These are phyloP conservation scores for Saccharomyces eubayanus DNA, from an alignment of 805 yeast genomes.

Conservation along the genomic window DNA sequence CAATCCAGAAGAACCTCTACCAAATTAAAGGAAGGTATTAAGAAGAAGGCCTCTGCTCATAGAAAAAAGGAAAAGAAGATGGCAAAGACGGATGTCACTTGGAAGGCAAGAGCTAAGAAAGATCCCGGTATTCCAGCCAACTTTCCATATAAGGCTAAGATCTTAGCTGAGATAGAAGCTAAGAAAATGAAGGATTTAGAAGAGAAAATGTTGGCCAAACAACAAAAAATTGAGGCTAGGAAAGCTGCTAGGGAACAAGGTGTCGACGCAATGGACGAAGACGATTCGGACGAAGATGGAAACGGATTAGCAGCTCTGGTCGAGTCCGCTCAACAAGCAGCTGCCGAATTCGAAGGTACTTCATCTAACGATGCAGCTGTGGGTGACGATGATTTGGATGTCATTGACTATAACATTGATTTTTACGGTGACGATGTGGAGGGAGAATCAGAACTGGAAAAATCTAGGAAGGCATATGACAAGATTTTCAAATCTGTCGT, in stretches of 20 bases:
- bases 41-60: conserved; percentile 91
- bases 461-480: conserved; percentile 84
- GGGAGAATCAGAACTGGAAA: conserved; percentile 47
- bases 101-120: conserved; percentile 78
- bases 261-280: conserved; percentile 28
- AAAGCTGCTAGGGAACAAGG: conserved; percentile 32
- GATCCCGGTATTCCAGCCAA: conserved; percentile 93
- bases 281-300: conserved; percentile 35
- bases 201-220: conserved; percentile 44
- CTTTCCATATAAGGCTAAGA: conserved; percentile 87
- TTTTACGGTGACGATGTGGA: conserved; percentile 38
- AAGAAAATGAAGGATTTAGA: conserved; percentile 48
- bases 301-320: conserved; percentile 73
- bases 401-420: conserved; percentile 42
- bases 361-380: conserved; percentile 39
- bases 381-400: conserved; percentile 38
- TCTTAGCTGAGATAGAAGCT: conserved; percentile 64
- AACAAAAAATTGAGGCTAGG: conserved; percentile 38
- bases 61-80: conserved; percentile 73
- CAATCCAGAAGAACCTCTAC: conserved; percentile 86
- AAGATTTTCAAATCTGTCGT: conserved; percentile 89
- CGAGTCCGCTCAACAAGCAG: conserved; percentile 86
- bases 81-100: conserved; percentile 84
- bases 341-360: conserved; percentile 48
- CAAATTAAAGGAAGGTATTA: conserved; percentile 91